Conservation (phyloP, 208 protist genomes). For the Leishmania gerbilli region DNA sequence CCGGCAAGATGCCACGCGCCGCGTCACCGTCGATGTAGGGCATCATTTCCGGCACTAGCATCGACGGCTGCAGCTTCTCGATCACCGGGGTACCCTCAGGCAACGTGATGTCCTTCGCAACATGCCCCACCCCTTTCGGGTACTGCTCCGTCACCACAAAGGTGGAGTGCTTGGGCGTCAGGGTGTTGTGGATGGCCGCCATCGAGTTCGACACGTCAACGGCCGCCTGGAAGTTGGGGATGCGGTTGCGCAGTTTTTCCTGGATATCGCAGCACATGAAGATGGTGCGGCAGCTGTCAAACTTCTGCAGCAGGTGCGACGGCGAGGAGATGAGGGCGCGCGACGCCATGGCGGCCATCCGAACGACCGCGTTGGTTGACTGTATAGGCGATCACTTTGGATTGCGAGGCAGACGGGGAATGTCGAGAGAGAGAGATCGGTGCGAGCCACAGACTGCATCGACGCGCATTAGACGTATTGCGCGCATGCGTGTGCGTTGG, state of each 20-base stretch:
- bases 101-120: slow-evolving; percentile 55
- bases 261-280: slow-evolving; percentile 75
- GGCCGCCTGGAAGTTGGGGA: slow-evolving; percentile 58
- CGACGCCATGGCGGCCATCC: neutral
- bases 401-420: neutral
- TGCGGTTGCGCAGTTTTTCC: slow-evolving; percentile 42
- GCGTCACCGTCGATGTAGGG: slow-evolving; percentile 31
- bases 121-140: slow-evolving; percentile 52
- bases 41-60: slow-evolving; percentile 52
- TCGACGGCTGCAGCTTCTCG: slow-evolving; percentile 57
- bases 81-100: slow-evolving; percentile 34
- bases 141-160: slow-evolving; percentile 82
- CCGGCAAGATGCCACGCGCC: slow-evolving; percentile 20
- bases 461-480: neutral
- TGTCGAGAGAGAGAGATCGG: neutral
- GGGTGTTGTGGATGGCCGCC: slow-evolving; percentile 35
- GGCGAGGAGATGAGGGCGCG: slow-evolving; percentile 4
- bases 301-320: slow-evolving; percentile 33
- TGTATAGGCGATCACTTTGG: neutral
- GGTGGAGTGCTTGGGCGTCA: slow-evolving; percentile 43
- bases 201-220: slow-evolving; percentile 72
- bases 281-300: slow-evolving; percentile 35
- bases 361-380: neutral
- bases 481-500: neutral
- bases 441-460: neutral